Base-by-base conservation (phyloP, 139 green algal genomes). In the Picochlorum costavermella region DNA sequence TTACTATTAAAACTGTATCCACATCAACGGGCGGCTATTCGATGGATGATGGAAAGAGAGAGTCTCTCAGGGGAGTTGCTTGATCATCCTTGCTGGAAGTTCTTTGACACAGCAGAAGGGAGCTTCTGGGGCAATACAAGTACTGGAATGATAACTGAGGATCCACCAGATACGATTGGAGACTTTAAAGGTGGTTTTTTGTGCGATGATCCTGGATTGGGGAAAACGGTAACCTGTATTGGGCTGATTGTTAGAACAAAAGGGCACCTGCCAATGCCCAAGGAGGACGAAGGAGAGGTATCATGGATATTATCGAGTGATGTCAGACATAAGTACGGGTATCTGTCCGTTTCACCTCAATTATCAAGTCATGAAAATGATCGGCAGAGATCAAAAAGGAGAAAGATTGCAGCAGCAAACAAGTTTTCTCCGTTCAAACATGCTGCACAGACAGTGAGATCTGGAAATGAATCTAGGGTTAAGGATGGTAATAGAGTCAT, bases 141-240 rank as follows among this genome's bases (percentile, higher is more conserved):
- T 8, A 81, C 63, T 5, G 84, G 84, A 0, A 20, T 53, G 46
- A 56, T 69, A 8, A 13, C 85, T 45, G 17, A 20, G 1, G n/a
- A 29, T 8, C 20, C 58, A 14, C 75, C 80, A 3, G 40, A 50
- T 1, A 16, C n/a, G 1, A 20, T 82, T 51, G 40, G 3, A 1
- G 82, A 89, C 55, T 72, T 86, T 14, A 56, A 65, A 8, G 90
- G 90, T 2, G 90, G 90, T 10, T 72, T 97, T 43, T 86, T 96
- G 43, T 96, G 90, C 56, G 90, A 96, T 58, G 90, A 96, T 58
- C 90, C 90, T 5, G 91, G 91, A 2, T 79, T 97, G 25, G 91
- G 91, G 20, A 97, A 97, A 75, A 97, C 91, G 4, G 73, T 92
- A 14, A 96, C 84, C 2, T 77, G 71, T 2, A 60, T 97, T 23